Conservation (phyloP, 371 early-diverging fungal species). For the Mycotypha africana region DNA sequence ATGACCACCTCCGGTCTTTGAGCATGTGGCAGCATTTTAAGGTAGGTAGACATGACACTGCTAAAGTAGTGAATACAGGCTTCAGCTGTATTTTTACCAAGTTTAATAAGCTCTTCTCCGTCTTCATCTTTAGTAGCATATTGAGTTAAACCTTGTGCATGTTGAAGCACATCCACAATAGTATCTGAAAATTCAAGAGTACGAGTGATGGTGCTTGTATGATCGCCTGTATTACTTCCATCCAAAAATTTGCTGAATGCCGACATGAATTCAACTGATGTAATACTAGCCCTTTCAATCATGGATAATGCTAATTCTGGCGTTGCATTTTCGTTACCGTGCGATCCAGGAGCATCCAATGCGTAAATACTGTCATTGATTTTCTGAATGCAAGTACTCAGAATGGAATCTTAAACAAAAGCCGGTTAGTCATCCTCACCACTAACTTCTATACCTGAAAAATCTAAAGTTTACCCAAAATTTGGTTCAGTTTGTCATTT, state of each 20-base stretch:
- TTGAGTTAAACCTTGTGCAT: conserved; percentile 87
- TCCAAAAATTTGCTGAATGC: conserved; percentile 72
- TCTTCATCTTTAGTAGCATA: conserved; percentile 76
- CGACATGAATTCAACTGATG: conserved; percentile 74
- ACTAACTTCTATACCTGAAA: too few species aligned
- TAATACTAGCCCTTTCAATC: conserved; percentile 80
- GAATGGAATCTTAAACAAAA: conserved; percentile 82
- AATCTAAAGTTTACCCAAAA: conserved; percentile 54
- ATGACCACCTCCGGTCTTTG: conserved; percentile 70
- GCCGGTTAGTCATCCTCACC: too few species aligned
- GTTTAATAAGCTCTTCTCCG: conserved; percentile 70
- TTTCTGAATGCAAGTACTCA: conserved; percentile 81
- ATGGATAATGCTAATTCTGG: conserved; percentile 89
- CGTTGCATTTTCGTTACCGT: conserved; percentile 85
- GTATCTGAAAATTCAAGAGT: conserved; percentile 82
- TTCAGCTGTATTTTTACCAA: conserved; percentile 65
- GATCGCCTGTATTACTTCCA: conserved; percentile 70
- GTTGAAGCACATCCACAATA: conserved; percentile 75
- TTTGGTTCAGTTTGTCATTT: conserved; percentile 69
- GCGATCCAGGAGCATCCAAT: conserved; percentile 71
- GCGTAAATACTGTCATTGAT: conserved; percentile 85
- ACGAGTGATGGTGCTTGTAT: conserved; percentile 81
- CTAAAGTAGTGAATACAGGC: conserved; percentile 73
- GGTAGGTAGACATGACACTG: conserved; percentile 74
- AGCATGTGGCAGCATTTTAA: conserved; percentile 65